Evolutionary conservation across 2,329 filamentous ascomycete genomes (phyloP), one percentile per base, ranked within the genome.

Genomic region (Podosphaera leucotricha): DNA sequence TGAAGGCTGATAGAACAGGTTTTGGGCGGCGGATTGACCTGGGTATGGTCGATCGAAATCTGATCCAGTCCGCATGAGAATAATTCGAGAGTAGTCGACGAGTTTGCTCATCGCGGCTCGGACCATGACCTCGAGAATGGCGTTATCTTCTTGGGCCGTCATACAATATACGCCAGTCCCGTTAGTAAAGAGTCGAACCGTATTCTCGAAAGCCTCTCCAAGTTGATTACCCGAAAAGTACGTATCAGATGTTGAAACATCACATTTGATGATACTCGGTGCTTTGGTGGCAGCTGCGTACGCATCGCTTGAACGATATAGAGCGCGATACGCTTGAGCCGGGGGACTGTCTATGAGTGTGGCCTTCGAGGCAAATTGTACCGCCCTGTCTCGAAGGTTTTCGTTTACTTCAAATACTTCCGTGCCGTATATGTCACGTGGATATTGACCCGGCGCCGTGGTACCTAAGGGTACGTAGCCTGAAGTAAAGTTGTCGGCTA

Each of bases 81-180:
- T 75, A 48, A 79, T 67, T 2, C 79, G 68, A 4, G 64, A 58
- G 57, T 79, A 83, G 56, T 83, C 79, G 3, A 76, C 68, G 3
- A 72, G 54, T 2, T 69, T 66, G 49, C 65, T 63, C 19, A 69
- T 59, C 0, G 73, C 69, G 1, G 67, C 68, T 11, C 78, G 68
- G 18, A 80, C 59, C 22, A 83, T 61, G 4, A 70, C 76, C 52
- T 78, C 75, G 1, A 82, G 66, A 0, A 70, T 70, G 0, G 77
- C 78, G 52, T 76, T 80, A 55, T 83, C 78, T 58, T 83, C 79
- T 57, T 82, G 77, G 0, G 77, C 77, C 1, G 70, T 78, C 59
- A 76, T 72, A 61, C 78, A 82, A 60, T 82, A 82, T 5, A 65
- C 58, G 0, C 73, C 76, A 0, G 68, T 71, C 2, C 76, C 76